phyloP scores from a whole-genome alignment of 225 moss, liverwort and hornwort species.

The Bryoerythrophyllum caledonicum region DNA sequence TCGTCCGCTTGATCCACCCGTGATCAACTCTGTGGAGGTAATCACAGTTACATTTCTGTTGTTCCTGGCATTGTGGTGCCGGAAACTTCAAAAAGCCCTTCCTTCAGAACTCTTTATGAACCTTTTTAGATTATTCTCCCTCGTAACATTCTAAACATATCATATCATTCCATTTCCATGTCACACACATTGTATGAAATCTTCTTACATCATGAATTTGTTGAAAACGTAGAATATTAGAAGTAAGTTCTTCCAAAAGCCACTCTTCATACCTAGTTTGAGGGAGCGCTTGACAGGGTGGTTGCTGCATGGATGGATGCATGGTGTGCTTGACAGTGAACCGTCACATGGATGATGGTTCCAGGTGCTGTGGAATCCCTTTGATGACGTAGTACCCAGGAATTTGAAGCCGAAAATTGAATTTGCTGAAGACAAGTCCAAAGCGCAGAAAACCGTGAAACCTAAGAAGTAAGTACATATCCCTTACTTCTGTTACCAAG shows the following conservation, averaged over 20 bases:
- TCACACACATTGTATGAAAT: too few relatives aligned
- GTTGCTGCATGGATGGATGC: conserved; percentile 71
- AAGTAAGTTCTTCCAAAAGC: too few relatives aligned
- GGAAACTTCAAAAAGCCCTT: not conserved
- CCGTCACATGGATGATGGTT: conserved; percentile 80
- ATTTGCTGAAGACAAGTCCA: conserved; percentile 32
- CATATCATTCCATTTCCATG: too few relatives aligned
- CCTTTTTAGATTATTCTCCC: too few relatives aligned
- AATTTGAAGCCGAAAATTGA: conserved; percentile 38
- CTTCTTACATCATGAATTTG: too few relatives aligned
- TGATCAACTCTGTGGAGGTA: conserved; percentile 89
- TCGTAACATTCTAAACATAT: too few relatives aligned
- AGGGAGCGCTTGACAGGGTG: conserved; percentile 52
- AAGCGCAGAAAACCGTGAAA: conserved; percentile 47
- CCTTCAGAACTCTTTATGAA: too few relatives aligned
- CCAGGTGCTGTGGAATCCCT: conserved; percentile 99
- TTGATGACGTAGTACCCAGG: conserved; percentile 90
- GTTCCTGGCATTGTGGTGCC: conserved; percentile 9
- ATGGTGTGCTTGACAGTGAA: conserved; percentile 89
- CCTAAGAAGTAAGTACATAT: conserved; percentile 64
- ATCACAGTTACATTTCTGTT: conserved; percentile 12
- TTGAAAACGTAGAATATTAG: too few relatives aligned
- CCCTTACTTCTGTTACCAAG: conserved; percentile 2
- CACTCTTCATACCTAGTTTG: not conserved
- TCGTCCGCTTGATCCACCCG: conserved; percentile 81